A percentile compares a stretch with the other conserved stretches of the same genome.
Evolutionary conservation across 2,329 filamentous ascomycete species (phyloP).

Genomic region (Epichloe typhina): DNA sequence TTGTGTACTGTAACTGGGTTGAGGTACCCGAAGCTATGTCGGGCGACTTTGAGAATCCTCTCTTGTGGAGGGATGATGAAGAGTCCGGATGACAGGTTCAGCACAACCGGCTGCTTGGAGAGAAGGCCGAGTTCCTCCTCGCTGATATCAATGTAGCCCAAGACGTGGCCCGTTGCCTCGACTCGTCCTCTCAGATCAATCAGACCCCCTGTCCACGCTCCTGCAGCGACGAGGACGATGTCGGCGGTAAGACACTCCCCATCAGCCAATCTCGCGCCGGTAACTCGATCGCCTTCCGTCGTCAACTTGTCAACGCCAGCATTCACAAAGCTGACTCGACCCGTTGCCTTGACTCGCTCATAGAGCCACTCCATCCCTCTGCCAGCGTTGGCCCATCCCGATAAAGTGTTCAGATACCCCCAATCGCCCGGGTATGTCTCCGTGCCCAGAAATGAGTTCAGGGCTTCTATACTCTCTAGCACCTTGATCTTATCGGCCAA

Average conservation of each 20-base stretch:
- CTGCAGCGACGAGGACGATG: slow-evolving; percentile 67
- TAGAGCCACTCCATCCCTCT: slow-evolving; percentile 54
- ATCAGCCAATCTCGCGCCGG: slow-evolving; percentile 36
- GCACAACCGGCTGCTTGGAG: slow-evolving; percentile 52
- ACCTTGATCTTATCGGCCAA: slow-evolving; percentile 27
- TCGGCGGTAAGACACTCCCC: slow-evolving; percentile 40
- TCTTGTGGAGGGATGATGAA: slow-evolving; percentile 61
- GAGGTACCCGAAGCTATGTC: slow-evolving; percentile 56
- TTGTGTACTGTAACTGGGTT: slow-evolving; percentile 31
- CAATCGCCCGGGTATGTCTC: slow-evolving; percentile 43
- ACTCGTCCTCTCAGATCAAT: slow-evolving; percentile 66
- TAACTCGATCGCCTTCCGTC: slow-evolving; percentile 26
- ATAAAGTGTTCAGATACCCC: slow-evolving; percentile 62
- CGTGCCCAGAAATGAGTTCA: slow-evolving; percentile 32
- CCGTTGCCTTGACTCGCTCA: slow-evolving; percentile 36
- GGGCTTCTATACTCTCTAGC: slow-evolving; percentile 30
- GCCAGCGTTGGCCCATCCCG: slow-evolving; percentile 73
- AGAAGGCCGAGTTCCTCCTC: slow-evolving; percentile 55
- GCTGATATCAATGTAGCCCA: slow-evolving; percentile 67
- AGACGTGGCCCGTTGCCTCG: slow-evolving; percentile 67
- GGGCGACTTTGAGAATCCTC: slow-evolving; percentile 52
- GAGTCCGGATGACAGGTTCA: slow-evolving; percentile 58
- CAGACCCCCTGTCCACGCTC: slow-evolving; percentile 72
- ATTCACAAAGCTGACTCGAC: slow-evolving; percentile 42
- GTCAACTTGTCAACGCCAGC: slow-evolving; percentile 33